Base-by-base conservation (phyloP, 108 stramenopile species). In the Fistulifera solaris region DNA sequence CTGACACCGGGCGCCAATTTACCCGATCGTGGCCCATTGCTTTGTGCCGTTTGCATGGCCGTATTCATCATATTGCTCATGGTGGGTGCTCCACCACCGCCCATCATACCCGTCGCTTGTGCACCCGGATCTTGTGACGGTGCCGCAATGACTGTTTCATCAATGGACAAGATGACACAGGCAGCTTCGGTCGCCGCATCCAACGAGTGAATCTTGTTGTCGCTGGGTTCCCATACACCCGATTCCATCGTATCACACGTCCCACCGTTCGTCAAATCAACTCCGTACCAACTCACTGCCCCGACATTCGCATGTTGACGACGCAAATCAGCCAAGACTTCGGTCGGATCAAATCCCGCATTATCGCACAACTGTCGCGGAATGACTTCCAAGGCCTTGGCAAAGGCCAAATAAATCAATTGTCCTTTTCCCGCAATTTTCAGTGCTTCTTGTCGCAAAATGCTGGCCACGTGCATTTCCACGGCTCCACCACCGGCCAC, bases 401-500 rank as follows among this genome's bases (percentile, higher is more conserved):
- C 95, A 54, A 82, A 89, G 5, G 95, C 87, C 27, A 49, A 52
- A 41, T 98, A 73, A 57, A 99, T 81, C 48, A 96, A 72, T 72
- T 99, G 98, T 68, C 91, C 88, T 80, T 99, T 99, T 57, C 98
- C 98, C 58, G 85, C 89, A 64, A 98, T 95, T 39, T 77, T 86
- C 59, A 88, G 68, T 7, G 95, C 88, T 41, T 87, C 58, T 14
- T 87, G 72, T 15, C 87, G 73, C 12, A 99, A 67, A 57, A 63
- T 59, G 45, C 75, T 75, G 19, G 94, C 76, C 11, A 93, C 83
- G 69, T 95, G 94, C 93, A 99, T 90, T 71, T 99, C 98, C 22
- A 99, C 80, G 28, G 98, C 98, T 25, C 98, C 98, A 22, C 98
- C 98, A 21, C 98, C 98, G 2, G 96, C 98, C 12, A 99, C 98